Conservation (phyloP, 1,284 basidiomycete genomes). For the Phellopilus nigrolimitatus region DNA sequence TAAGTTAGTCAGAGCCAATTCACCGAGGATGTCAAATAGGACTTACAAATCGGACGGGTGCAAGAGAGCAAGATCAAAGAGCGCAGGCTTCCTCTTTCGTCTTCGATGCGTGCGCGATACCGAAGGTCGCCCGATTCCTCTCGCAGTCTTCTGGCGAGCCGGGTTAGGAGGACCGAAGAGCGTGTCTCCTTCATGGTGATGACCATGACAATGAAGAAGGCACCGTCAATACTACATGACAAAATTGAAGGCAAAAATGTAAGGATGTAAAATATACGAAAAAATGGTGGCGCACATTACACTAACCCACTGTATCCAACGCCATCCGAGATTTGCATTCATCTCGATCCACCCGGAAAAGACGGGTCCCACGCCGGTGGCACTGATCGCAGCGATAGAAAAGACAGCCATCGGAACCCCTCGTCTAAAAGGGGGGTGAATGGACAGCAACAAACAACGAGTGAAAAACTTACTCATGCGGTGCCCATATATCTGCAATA, state of each 20-base stretch:
- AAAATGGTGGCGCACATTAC: conserved; percentile 44
- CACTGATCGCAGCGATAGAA: conserved; percentile 50
- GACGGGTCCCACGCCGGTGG: conserved; percentile 61
- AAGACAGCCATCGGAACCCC: conserved; percentile 72
- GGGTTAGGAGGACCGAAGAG: conserved; percentile 54
- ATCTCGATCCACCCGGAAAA: conserved; percentile 69
- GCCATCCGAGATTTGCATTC: conserved; percentile 57
- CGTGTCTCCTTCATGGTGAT: conserved; percentile 60
- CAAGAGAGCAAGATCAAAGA: conserved; percentile 61
- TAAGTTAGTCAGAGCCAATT: no score
- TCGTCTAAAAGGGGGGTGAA: conserved; percentile 42
- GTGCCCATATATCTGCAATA: conserved; percentile 65
- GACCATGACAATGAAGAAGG: conserved; percentile 40
- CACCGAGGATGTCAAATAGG: no score
- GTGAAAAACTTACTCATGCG: conserved; percentile 53
- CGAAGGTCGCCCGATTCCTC: conserved; percentile 56
- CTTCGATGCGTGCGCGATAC: conserved; percentile 61
- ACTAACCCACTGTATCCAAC: conserved; percentile 82
- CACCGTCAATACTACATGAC: conserved; percentile 40
- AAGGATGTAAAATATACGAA: conserved; percentile 9
- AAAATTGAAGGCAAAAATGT: conserved; percentile 4
- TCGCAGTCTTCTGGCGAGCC: conserved; percentile 53
- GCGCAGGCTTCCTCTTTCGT: conserved; percentile 50
- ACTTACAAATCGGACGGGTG: conserved; percentile 63
- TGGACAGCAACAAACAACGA: no score